These are phyloP conservation scores for Paratinospora sagittata DNA, from an alignment of 164 flowering plant species.

Conservation along the genomic window DNA sequence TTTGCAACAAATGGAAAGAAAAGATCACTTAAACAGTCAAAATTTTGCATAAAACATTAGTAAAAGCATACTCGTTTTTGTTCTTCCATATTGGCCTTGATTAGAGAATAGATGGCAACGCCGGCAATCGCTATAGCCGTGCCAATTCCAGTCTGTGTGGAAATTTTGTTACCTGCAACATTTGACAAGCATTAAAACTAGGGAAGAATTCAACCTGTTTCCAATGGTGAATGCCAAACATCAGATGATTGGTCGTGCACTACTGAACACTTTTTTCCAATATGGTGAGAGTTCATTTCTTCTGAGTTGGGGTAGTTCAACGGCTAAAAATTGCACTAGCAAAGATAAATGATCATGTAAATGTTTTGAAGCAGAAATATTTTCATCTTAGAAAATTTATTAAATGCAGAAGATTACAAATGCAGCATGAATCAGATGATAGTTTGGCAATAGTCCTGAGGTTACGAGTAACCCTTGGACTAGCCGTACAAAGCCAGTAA, in stretches of 20 bases:
- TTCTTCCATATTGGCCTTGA: slow-evolving; percentile 65
- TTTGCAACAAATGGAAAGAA: background rate
- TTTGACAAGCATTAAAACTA: background rate
- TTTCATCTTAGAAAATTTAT: no score
- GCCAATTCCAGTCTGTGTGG: slow-evolving; percentile 71
- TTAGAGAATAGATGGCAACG: slow-evolving; percentile 63
- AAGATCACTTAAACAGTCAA: background rate
- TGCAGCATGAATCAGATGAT: no score
- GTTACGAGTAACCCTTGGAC: no score
- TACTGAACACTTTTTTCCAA: background rate
- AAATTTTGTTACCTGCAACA: slow-evolving; percentile 56
- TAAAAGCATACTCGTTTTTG: slow-evolving; percentile 39
- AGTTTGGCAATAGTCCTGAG: no score
- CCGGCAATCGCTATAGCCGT: slow-evolving; percentile 68
- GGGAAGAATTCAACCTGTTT: background rate
- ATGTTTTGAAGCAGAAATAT: no score
- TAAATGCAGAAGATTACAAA: no score
- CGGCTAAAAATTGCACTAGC: no score
- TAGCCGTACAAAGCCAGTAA: no score
- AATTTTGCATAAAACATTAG: background rate
- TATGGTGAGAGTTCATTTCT: no score
- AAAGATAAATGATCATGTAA: no score
- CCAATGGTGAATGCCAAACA: background rate
- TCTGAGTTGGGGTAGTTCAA: no score
- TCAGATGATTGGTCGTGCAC: background rate